Evolutionary conservation across 495 filamentous ascomycete species (phyloP).

Genomic region (Neurospora tetrasperma): DNA sequence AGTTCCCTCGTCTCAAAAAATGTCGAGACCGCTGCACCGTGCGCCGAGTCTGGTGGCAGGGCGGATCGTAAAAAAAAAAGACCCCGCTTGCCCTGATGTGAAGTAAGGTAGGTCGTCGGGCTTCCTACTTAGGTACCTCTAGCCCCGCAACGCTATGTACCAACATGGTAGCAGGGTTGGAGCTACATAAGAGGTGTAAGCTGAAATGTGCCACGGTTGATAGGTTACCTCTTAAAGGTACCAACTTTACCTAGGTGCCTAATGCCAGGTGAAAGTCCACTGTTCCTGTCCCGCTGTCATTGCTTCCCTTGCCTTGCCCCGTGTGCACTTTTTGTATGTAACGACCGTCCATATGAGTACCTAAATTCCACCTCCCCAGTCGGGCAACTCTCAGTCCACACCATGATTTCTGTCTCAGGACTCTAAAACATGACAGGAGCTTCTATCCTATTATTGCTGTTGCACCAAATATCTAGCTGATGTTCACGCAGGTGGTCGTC

Average conservation of each 20-base stretch:
- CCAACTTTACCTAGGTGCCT: no score
- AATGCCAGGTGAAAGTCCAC: neutral
- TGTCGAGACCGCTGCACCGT: constrained; percentile 2
- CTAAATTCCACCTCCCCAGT: neutral
- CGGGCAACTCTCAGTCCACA: neutral
- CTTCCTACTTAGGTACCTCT: neutral
- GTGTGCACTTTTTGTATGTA: neutral
- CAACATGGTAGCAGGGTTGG: constrained; percentile 3
- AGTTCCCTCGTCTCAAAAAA: constrained; percentile 3
- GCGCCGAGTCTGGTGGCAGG: constrained; percentile 1
- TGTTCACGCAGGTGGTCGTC: neutral
- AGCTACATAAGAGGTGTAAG: constrained; percentile 4
- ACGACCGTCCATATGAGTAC: no score
- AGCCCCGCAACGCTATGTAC: neutral
- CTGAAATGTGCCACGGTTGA: constrained; percentile 15
- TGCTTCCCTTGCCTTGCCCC: neutral
- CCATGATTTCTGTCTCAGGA: neutral
- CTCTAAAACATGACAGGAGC: neutral
- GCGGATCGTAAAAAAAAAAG: constrained; percentile 2
- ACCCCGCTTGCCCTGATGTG: neutral
- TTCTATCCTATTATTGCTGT: neutral
- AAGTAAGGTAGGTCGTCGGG: neutral
- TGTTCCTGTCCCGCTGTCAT: neutral
- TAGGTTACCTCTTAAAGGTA: constrained; percentile 1
- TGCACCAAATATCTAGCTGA: neutral